These are phyloP conservation scores for Magnaporthiopsis incrustans DNA, from an alignment of 2,329 filamentous ascomycete species.

Conservation along the genomic window DNA sequence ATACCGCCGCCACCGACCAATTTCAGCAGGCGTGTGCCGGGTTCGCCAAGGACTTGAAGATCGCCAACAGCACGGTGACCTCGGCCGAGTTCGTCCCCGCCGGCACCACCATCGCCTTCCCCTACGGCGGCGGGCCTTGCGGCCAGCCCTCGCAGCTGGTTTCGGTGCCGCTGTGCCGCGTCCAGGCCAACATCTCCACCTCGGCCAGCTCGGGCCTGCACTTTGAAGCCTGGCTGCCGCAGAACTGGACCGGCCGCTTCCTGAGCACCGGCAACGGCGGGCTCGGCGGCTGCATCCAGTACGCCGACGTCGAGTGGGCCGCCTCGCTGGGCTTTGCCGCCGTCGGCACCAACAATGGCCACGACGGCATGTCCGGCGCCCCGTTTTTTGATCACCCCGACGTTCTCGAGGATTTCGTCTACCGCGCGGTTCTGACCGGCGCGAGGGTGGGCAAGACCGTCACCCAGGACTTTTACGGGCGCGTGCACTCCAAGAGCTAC, in stretches of 20 bases:
- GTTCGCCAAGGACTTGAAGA: not conserved
- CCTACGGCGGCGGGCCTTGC: slow-evolving; percentile 11
- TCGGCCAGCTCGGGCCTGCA: slow-evolving; percentile 32
- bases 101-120: slow-evolving; percentile 6
- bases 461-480: slow-evolving; percentile 37
- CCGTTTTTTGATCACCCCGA: slow-evolving; percentile 28
- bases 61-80: not conserved
- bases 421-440: slow-evolving; percentile 32
- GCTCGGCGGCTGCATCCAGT: slow-evolving; percentile 39
- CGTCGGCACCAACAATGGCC: slow-evolving; percentile 42
- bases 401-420: slow-evolving; percentile 25
- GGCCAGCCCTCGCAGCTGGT: slow-evolving; percentile 8
- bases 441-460: slow-evolving; percentile 40
- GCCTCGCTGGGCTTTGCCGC: slow-evolving; percentile 34
- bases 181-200: slow-evolving; percentile 20
- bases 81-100: slow-evolving; percentile 1
- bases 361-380: slow-evolving; percentile 32
- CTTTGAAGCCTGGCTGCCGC: slow-evolving; percentile 40
- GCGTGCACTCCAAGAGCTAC: slow-evolving; percentile 34
- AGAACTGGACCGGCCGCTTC: slow-evolving; percentile 35
- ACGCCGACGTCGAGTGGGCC: slow-evolving; percentile 37
- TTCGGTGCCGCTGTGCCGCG: slow-evolving; percentile 18
- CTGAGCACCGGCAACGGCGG: slow-evolving; percentile 41
- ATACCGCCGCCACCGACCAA: not conserved
- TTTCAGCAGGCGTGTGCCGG: not conserved